These are phyloP conservation scores for Stylosanthes scabra DNA, from an alignment of 331 rosid genomes.

Conservation along the genomic window DNA sequence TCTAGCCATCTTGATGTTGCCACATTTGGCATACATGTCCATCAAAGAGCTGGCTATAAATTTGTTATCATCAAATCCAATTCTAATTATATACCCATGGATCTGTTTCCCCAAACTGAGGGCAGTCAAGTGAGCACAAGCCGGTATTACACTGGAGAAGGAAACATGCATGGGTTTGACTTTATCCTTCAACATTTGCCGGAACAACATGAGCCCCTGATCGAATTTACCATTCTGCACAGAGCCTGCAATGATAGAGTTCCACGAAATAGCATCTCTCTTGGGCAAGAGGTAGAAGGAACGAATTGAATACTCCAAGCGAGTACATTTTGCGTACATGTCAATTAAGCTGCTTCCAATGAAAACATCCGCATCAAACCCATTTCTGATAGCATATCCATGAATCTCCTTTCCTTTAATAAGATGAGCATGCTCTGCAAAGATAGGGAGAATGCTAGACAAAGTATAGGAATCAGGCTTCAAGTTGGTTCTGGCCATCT, in stretches of 20 bases:
- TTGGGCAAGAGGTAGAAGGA: conserved; percentile 37
- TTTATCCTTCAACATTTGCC: conserved; percentile 68
- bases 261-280: conserved; percentile 78
- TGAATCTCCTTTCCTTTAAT: too few relatives aligned
- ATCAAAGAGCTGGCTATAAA: conserved; percentile 78
- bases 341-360: too few relatives aligned
- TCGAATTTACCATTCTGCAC: conserved; percentile 87
- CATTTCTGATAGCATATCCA: too few relatives aligned
- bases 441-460: too few relatives aligned
- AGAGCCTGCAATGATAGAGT: conserved; percentile 84
- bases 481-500: too few relatives aligned
- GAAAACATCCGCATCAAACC: too few relatives aligned
- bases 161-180: conserved; percentile 64
- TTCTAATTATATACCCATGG: conserved; percentile 70
- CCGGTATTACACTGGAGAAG: conserved; percentile 85
- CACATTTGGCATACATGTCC: conserved; percentile 95
- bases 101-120: conserved; percentile 85
- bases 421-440: too few relatives aligned
- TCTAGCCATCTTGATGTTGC: conserved; percentile 68
- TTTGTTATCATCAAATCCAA: conserved; percentile 61
- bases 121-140: conserved; percentile 84
- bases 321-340: too few relatives aligned
- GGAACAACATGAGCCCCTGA: conserved; percentile 66
- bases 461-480: too few relatives aligned
- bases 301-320: too few relatives aligned